Evolutionary conservation across 2,329 filamentous ascomycete genomes (phyloP).

Genomic region (Nemania abortiva): DNA sequence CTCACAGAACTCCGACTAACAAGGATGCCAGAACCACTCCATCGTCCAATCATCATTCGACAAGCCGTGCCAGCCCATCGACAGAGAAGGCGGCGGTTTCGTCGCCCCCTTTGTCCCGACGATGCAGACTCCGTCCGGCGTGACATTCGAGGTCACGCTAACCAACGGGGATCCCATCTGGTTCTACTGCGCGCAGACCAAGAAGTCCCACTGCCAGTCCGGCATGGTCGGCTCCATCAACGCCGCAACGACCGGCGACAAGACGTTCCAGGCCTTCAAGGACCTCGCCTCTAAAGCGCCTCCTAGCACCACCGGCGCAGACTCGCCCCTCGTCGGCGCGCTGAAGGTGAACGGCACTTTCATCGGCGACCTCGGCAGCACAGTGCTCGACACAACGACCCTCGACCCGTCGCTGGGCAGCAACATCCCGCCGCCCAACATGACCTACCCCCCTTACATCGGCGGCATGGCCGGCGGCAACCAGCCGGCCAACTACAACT

Average conservation of each 20-base stretch:
- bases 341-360: constrained; percentile 52
- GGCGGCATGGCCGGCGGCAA: constrained; percentile 53
- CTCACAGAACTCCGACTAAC: not conserved
- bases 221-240: constrained; percentile 65
- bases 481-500: constrained; percentile 52
- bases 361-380: constrained; percentile 47
- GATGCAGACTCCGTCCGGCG: constrained; percentile 48
- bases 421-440: constrained; percentile 46
- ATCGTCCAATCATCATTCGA: constrained; percentile 57
- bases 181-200: constrained; percentile 56
- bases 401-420: constrained; percentile 46
- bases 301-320: constrained; percentile 51
- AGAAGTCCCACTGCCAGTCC: constrained; percentile 52
- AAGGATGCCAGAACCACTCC: constrained; percentile 50
- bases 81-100: constrained; percentile 50
- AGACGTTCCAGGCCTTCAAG: constrained; percentile 56
- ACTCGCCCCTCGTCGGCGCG: constrained; percentile 52
- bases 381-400: constrained; percentile 46
- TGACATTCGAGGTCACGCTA: constrained; percentile 51
- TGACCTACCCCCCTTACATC: constrained; percentile 46
- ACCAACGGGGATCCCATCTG: constrained; percentile 53
- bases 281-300: constrained; percentile 51
- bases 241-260: constrained; percentile 50
- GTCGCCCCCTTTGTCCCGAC: constrained; percentile 56
- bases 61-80: constrained; percentile 56